Base-by-base conservation (phyloP, 352 stramenopile genomes). In the Pythium dissimile region DNA sequence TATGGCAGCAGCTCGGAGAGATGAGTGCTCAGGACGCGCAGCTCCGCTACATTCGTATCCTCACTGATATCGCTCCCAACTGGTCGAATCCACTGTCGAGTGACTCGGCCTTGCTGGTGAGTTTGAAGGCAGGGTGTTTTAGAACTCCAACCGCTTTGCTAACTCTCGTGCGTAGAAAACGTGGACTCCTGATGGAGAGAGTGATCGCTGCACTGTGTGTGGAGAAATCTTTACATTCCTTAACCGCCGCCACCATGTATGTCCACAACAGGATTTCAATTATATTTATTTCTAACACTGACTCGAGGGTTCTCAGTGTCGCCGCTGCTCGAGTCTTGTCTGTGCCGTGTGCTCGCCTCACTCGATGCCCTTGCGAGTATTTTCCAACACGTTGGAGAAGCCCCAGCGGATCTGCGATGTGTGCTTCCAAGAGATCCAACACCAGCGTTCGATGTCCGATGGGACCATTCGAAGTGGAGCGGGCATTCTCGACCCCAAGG, bases 231-330 rank as follows among this genome's bases (percentile, higher is more conserved):
- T 89, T 62, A 89, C 77, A 16, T 73, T 89, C 45, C 71, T 89
- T 56, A 89, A 89, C 30, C 77, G 80, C 35, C 77, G 80, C 11
- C 80, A 89, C 52, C 80, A 89, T 30, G 80, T 89, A 65, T 48
- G 76, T 65, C 31, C n/a, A 30, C 21, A 35, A n/a, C n/a, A n/a
- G n/a, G n/a, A n/a, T n/a, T n/a, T n/a, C n/a, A n/a, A n/a, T n/a
- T n/a, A n/a, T n/a, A n/a, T n/a, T n/a, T n/a, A n/a, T n/a, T n/a
- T n/a, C n/a, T n/a, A n/a, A n/a, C n/a, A n/a, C n/a, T n/a, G n/a
- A n/a, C n/a, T n/a, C n/a, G n/a, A n/a, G n/a, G n/a, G n/a, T n/a
- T n/a, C n/a, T 3, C 41, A 89, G 79, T 89, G 79, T 51, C 76
- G 79, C 0, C 79, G 79, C 24, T 89, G 79, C 24, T 67, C 80